These are phyloP conservation scores for Nakazawaea ishiwadae DNA, from an alignment of 805 yeast species.

Conservation along the genomic window DNA sequence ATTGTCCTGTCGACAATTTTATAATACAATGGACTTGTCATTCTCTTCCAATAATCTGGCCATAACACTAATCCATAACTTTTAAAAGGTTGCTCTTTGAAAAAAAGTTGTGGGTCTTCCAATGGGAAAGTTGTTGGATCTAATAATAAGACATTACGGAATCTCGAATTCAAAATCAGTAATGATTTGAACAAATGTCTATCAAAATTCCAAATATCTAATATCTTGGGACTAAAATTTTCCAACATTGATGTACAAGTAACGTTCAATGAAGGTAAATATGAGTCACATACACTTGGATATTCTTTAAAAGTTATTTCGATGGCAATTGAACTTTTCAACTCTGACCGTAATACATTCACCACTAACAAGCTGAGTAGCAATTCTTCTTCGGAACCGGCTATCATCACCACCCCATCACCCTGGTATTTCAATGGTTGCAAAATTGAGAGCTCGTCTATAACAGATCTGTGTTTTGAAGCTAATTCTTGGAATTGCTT, in stretches of 20 bases:
- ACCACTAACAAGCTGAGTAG: slow-evolving; percentile 36
- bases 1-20: slow-evolving; percentile 21
- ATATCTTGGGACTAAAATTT: slow-evolving; percentile 50
- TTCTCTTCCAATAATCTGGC: slow-evolving; percentile 77
- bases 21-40: slow-evolving; percentile 59
- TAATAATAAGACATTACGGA: slow-evolving; percentile 37
- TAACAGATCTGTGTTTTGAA: not conserved
- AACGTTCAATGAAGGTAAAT: slow-evolving; percentile 59
- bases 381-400: slow-evolving; percentile 39
- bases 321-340: slow-evolving; percentile 59
- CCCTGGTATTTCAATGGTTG: slow-evolving; percentile 24
- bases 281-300: too few species aligned
- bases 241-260: slow-evolving; percentile 64
- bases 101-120: slow-evolving; percentile 32
- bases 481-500: slow-evolving; percentile 3
- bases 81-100: slow-evolving; percentile 36
- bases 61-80: slow-evolving; percentile 55
- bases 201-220: slow-evolving; percentile 42
- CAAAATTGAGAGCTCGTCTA: not conserved
- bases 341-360: slow-evolving; percentile 38
- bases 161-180: slow-evolving; percentile 39
- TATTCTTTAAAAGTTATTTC: slow-evolving; percentile 80
- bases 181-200: slow-evolving; percentile 53
- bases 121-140: slow-evolving; percentile 45
- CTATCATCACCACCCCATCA: slow-evolving; percentile 45